Evolutionary conservation across 306 rosid genomes (phyloP).

Genomic region (Glycine latifolia): DNA sequence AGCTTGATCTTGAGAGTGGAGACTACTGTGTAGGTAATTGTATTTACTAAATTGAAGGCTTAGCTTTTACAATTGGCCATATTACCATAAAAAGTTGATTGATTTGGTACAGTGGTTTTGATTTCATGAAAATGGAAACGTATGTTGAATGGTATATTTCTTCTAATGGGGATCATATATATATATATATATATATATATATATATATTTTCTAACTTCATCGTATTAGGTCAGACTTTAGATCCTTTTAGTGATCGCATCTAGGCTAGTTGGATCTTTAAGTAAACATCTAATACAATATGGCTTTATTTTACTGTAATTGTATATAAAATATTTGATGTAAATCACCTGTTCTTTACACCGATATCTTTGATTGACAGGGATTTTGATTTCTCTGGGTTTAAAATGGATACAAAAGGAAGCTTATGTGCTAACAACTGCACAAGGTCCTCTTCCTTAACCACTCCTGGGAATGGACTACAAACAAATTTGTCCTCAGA

Average conservation of each 20-base stretch:
- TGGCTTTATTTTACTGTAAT: neutral
- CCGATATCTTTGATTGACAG: constrained; percentile 47
- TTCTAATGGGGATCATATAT: neutral
- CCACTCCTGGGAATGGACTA: too few relatives aligned
- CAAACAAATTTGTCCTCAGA: constrained; percentile 1
- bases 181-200: too few relatives aligned
- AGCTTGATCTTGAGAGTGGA: constrained; percentile 34
- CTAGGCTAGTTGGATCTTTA: constrained; percentile 25
- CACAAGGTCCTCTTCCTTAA: constrained; percentile 48
- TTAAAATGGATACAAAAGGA: constrained; percentile 69
- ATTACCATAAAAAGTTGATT: constrained; percentile 1
- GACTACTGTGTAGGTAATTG: neutral
- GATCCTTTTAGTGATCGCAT: constrained; percentile 13
- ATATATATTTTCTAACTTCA: neutral
- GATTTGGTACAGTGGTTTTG: constrained; percentile 24
- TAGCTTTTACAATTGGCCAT: constrained; percentile 26
- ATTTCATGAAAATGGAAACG: neutral
- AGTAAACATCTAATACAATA: neutral
- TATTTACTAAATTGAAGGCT: constrained; percentile 43
- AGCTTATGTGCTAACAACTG: constrained; percentile 61
- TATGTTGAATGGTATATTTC: constrained; percentile 17
- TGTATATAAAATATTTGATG: constrained; percentile 14
- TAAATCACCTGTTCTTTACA: constrained; percentile 15
- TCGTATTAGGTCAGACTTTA: neutral
- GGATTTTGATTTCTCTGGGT: constrained; percentile 43